Conservation (phyloP, 164 flowering plant genomes). For the Piper betle region DNA sequence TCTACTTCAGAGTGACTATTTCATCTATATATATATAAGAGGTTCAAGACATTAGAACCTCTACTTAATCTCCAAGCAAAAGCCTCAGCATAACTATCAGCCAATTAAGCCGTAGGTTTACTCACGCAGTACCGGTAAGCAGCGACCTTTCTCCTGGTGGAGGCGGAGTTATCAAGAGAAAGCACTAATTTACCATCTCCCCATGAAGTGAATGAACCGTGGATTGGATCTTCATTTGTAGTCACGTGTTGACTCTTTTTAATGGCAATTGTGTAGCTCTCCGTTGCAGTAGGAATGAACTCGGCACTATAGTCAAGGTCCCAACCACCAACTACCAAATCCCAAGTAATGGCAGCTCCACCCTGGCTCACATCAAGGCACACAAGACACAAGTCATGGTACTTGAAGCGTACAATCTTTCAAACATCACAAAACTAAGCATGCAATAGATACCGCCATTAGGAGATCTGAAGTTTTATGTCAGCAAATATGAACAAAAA, state of each 20-base stretch:
- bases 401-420: too few relatives aligned
- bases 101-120: conserved; percentile 20
- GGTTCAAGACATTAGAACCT: too few relatives aligned
- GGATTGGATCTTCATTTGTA: conserved; percentile 49
- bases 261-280: conserved; percentile 72
- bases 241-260: conserved; percentile 45
- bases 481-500: too few relatives aligned
- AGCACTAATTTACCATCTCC: conserved; percentile 82
- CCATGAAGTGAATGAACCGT: conserved; percentile 52
- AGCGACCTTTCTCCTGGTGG: conserved; percentile 66
- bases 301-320: conserved; percentile 90
- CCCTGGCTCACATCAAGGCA: conserved; percentile 19
- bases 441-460: too few relatives aligned
- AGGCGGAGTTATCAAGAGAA: conserved; percentile 63
- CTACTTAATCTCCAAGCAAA: too few relatives aligned
- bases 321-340: conserved; percentile 92
- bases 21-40: too few relatives aligned
- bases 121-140: conserved; percentile 82
- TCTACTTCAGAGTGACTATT: too few relatives aligned
- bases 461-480: too few relatives aligned
- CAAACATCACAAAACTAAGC: too few relatives aligned
- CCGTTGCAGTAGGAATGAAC: conserved; percentile 56
- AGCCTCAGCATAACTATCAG: too few relatives aligned
- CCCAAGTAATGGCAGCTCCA: conserved; percentile 89
- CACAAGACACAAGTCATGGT: too few relatives aligned